Evolutionary conservation across 2,329 filamentous ascomycete species (phyloP), one percentile per base, ranked within the genome.

Genomic region (Microsporum audouinii): DNA sequence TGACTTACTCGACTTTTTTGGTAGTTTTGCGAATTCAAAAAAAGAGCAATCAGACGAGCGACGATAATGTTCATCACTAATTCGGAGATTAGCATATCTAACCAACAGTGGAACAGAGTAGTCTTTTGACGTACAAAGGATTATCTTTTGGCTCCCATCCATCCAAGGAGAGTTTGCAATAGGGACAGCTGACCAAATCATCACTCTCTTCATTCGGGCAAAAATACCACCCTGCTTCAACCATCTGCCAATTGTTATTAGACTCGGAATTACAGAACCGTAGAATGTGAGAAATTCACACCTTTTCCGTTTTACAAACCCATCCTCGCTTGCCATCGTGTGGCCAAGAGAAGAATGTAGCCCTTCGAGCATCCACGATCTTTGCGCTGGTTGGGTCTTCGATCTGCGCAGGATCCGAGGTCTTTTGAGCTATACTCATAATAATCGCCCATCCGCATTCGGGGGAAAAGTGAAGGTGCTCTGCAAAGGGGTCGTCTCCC

Each of bases 91-190:
- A 66, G 60, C 53, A 45, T 39, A 31, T n/a, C 12, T n/a, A 33
- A 39, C 31, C 39, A 43, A 43, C 12, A 0, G 14, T 43, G 23
- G 41, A 63, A 69, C 62, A 33, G 66, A 64, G 58, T 66, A 56
- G 75, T 23, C 17, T 55, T 17, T 36, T 8, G 17, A 71, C 87
- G 75, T 73, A 91, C 85, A 88, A 83, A 63, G 94, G 94, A 71
- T 95, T 89, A 72, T 99, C 94, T 62, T 87, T 86, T 1, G 88
- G 87, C 71, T 97, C 94, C 94, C 95, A 99, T 5, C 91, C 91
- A 72, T 97, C 92, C 8, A 99, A 81, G 8, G 88, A 90, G 14
- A 97, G 77, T 61, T 88, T 84, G 76, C 94, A 99, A 75, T 97
- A 96, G 33, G 88, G 82, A 71, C 94, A 99, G 8, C 88, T 94